A percentile compares a stretch with the other conserved stretches of the same genome.
Conservation (phyloP, 441 rosid genomes). For the Lepidium campestre region DNA sequence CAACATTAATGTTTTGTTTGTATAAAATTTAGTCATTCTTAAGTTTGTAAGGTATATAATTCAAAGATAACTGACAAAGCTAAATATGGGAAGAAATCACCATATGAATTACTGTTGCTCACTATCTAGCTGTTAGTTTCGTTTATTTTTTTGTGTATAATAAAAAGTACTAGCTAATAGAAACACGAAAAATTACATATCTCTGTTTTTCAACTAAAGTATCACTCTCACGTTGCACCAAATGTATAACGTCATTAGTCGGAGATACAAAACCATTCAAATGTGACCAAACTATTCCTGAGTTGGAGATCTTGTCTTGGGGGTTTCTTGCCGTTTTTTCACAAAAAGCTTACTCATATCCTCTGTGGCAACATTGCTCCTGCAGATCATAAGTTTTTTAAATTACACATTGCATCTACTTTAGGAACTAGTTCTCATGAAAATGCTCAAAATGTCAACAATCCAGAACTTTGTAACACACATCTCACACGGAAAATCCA, state of each 20-base stretch:
- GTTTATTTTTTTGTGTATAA: neutral
- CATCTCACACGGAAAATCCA: neutral
- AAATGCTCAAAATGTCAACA: neutral
- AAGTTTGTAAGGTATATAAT: neutral
- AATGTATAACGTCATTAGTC: neutral
- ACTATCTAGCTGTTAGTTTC: neutral
- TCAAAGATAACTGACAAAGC: neutral
- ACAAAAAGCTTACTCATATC: slow-evolving; percentile 82
- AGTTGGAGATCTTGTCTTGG: slow-evolving; percentile 26
- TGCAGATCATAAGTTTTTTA: slow-evolving; percentile 17
- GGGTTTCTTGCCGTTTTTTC: slow-evolving; percentile 42
- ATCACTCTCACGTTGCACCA: neutral
- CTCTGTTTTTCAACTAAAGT: neutral
- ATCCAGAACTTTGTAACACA: neutral
- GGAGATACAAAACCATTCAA: neutral
- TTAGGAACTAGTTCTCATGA: neutral
- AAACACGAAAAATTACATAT: neutral
- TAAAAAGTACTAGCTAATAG: neutral
- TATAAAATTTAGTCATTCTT: neutral
- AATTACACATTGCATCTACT: neutral
- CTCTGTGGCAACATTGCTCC: slow-evolving; percentile 94
- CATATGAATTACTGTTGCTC: neutral
- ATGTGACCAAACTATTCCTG: neutral
- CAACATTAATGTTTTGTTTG: neutral
- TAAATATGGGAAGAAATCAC: neutral